These are phyloP conservation scores for Przewalskia tangutica DNA, from an alignment of 257 asterid genomes.

Conservation along the genomic window DNA sequence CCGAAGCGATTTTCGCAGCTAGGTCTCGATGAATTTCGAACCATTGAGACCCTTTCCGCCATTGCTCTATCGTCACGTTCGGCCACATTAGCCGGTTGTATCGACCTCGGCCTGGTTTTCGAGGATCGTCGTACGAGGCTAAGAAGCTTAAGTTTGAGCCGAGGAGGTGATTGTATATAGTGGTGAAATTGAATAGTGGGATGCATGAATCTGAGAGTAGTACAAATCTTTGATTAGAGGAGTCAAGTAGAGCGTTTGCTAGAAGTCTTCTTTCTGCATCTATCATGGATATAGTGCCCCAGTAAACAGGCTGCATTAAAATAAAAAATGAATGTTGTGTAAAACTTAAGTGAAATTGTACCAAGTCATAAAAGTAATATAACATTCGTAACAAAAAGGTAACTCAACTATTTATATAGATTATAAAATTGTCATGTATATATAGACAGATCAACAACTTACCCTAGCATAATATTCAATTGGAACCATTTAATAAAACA, in stretches of 20 bases:
- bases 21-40: slow-evolving; percentile 51
- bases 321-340: neutral
- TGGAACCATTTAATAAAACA: too few relatives aligned
- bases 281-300: slow-evolving; percentile 67
- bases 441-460: too few relatives aligned
- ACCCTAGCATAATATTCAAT: too few relatives aligned
- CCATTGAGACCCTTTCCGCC: slow-evolving; percentile 85
- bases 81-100: slow-evolving; percentile 59
- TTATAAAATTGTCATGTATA: too few relatives aligned
- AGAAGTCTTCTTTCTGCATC: slow-evolving; percentile 64
- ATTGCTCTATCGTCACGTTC: slow-evolving; percentile 33
- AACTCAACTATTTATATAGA: too few relatives aligned
- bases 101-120: slow-evolving; percentile 48
- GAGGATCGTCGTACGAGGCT: slow-evolving; percentile 36
- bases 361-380: too few relatives aligned
- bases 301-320: slow-evolving; percentile 35
- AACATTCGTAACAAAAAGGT: too few relatives aligned
- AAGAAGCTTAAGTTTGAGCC: slow-evolving; percentile 37
- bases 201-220: slow-evolving; percentile 72
- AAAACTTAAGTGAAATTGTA: too few relatives aligned
- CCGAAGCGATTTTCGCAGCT: slow-evolving; percentile 31
- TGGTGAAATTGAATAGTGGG: slow-evolving; percentile 56
- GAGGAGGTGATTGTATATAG: slow-evolving; percentile 34
- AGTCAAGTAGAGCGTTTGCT: slow-evolving; percentile 55
- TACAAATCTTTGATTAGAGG: slow-evolving; percentile 45